Percentiles rank a stretch among this genome's conserved stretches.
Evolutionary conservation across 2,329 filamentous ascomycete genomes (phyloP).

Genomic region (Paracoccidioides brasiliensis): DNA sequence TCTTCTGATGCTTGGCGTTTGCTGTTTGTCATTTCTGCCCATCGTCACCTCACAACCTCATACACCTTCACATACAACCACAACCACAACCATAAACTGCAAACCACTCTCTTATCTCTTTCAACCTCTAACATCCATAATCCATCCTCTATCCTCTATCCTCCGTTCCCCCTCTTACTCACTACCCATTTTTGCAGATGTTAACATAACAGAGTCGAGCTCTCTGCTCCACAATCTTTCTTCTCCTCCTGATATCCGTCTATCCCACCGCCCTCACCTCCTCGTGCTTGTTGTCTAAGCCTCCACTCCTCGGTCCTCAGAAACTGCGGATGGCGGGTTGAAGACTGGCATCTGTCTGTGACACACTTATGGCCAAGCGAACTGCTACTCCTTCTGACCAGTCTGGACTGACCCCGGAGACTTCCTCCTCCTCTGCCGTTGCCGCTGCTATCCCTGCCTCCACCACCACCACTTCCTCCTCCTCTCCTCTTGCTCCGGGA

Average conservation of each 20-base stretch:
- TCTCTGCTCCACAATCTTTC: neutral
- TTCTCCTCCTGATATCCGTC: no score
- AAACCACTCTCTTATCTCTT: no score
- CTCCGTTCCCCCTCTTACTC: neutral
- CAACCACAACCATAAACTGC: no score
- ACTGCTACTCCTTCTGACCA: conserved; percentile 32
- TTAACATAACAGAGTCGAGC: neutral
- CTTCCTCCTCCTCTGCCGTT: conserved; percentile 22
- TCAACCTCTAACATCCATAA: no score
- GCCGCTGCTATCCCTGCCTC: conserved; percentile 18
- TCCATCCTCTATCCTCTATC: no score
- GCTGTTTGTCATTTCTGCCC: no score
- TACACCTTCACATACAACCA: no score
- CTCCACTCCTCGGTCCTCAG: conserved; percentile 14
- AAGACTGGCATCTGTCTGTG: conserved; percentile 15
- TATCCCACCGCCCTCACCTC: conserved; percentile 7
- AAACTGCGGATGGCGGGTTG: conserved; percentile 33
- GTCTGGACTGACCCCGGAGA: conserved; percentile 20
- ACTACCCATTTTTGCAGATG: neutral
- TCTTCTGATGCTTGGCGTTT: no score
- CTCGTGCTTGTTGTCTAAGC: conserved; percentile 8
- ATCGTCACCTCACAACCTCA: no score
- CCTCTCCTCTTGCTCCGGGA: conserved; percentile 17
- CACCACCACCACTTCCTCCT: conserved; percentile 15
- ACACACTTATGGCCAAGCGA: conserved; percentile 37